A percentile compares a stretch with the other conserved stretches of the same genome.
Conservation (phyloP, 73 alveolate species). For the Paramecium sonneborni region DNA sequence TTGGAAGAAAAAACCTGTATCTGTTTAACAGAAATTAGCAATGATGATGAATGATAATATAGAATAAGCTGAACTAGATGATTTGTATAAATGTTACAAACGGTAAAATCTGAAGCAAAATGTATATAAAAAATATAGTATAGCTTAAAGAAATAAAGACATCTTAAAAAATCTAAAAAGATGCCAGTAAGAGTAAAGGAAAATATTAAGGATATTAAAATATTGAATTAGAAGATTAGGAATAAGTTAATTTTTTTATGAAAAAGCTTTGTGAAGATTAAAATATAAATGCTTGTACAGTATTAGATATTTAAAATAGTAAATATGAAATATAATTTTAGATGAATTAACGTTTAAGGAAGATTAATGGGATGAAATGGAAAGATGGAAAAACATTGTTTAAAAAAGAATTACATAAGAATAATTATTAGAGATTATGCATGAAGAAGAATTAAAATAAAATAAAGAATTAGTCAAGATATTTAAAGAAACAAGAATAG, state of each 20-base stretch:
- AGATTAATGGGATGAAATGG: constrained; percentile 36
- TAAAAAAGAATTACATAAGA: constrained; percentile 41
- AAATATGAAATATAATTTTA: background rate
- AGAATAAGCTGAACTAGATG: background rate
- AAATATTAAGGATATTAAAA: background rate
- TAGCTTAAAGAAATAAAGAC: background rate
- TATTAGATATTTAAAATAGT: constrained; percentile 3
- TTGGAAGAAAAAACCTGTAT: constrained; percentile 37
- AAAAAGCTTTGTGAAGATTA: constrained; percentile 25
- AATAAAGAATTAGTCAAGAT: constrained; percentile 32
- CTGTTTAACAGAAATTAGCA: background rate
- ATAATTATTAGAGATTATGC: background rate
- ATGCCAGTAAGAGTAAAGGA: background rate
- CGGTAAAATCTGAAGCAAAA: constrained; percentile 1
- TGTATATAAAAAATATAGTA: background rate
- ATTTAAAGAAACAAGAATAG: constrained; percentile 49
- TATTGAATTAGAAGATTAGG: constrained; percentile 34
- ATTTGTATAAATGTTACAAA: background rate
- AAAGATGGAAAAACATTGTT: constrained; percentile 26
- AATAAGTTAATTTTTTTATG: constrained; percentile 40
- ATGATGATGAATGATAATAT: constrained; percentile 27
- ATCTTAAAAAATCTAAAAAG: background rate
- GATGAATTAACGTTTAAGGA: background rate
- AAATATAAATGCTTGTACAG: constrained; percentile 9
- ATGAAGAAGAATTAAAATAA: constrained; percentile 11